These are phyloP conservation scores for Penicillium egyptiacum DNA, from an alignment of 495 filamentous ascomycete genomes.

Conservation along the genomic window DNA sequence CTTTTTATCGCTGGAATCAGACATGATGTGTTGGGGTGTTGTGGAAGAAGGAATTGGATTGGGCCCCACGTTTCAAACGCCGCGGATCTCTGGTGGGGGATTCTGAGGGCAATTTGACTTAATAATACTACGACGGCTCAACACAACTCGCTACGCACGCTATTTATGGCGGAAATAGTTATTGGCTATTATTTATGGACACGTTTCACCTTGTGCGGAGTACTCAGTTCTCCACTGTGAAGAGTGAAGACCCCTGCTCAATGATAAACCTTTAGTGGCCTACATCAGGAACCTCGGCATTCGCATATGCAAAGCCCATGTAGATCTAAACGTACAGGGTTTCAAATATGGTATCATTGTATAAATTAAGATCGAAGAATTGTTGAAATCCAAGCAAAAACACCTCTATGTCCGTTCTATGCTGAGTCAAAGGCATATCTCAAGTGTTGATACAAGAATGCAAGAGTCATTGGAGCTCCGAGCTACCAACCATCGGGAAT, in stretches of 20 bases:
- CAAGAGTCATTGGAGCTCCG: conserved; percentile 18
- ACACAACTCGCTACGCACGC: background rate
- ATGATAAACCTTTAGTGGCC: background rate
- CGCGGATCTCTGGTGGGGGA: conserved; percentile 19
- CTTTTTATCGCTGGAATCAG: conserved; percentile 38
- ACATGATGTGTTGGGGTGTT: conserved; percentile 31
- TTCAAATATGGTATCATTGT: background rate
- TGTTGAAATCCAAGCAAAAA: conserved; percentile 33
- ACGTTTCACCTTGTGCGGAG: background rate
- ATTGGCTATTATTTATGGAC: background rate
- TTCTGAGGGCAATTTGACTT: background rate
- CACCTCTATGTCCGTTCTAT: conserved; percentile 24
- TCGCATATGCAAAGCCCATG: background rate
- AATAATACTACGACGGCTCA: background rate
- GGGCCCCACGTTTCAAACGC: conserved; percentile 37
- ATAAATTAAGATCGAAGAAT: no score
- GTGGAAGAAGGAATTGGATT: conserved; percentile 21
- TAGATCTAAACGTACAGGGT: background rate
- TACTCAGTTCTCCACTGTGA: background rate
- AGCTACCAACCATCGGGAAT: conserved; percentile 18
- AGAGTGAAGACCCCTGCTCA: background rate
- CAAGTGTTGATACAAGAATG: conserved; percentile 36
- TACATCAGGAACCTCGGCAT: background rate
- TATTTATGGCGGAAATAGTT: background rate
- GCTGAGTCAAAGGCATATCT: conserved; percentile 20